These are phyloP conservation scores for Colletotrichum sp. DNA, from an alignment of 2,329 filamentous ascomycete species.

Conservation along the genomic window DNA sequence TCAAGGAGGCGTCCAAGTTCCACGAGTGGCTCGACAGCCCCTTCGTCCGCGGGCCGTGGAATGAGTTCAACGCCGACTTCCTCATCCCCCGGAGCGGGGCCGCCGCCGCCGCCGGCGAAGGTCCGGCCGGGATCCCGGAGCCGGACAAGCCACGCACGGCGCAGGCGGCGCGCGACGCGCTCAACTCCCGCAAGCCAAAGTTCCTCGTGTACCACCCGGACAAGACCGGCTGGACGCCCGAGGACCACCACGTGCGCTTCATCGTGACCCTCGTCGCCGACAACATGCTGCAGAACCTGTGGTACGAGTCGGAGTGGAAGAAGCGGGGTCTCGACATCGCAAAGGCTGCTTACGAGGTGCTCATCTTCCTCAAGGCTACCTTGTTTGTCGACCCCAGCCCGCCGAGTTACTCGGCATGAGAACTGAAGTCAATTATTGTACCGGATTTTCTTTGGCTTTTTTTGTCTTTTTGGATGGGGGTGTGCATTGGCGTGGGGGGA, in stretches of 20 bases:
- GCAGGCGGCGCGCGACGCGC: slow-evolving; percentile 33
- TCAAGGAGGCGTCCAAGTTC: slow-evolving; percentile 36
- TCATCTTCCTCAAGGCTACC: slow-evolving; percentile 36
- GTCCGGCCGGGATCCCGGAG: slow-evolving; percentile 25
- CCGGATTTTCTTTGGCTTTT: background rate
- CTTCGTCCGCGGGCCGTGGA: slow-evolving; percentile 39
- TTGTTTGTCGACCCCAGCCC: slow-evolving; percentile 26
- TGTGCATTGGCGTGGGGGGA: background rate
- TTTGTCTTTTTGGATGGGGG: background rate
- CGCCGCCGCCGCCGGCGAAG: background rate
- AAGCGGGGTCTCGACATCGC: slow-evolving; percentile 33
- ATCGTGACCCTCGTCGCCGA: slow-evolving; percentile 38
- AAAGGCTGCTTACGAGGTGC: slow-evolving; percentile 40
- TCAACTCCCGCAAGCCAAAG: slow-evolving; percentile 30
- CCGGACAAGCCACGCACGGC: slow-evolving; percentile 36
- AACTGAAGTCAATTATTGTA: background rate
- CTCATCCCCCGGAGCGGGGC: slow-evolving; percentile 22
- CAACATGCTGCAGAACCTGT: slow-evolving; percentile 36
- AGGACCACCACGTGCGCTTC: slow-evolving; percentile 45
- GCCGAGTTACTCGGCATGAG: slow-evolving; percentile 29
- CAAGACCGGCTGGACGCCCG: slow-evolving; percentile 37
- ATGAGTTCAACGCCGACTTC: slow-evolving; percentile 39
- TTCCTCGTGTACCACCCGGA: slow-evolving; percentile 40
- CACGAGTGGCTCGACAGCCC: slow-evolving; percentile 37
- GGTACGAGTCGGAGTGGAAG: slow-evolving; percentile 35